Evolutionary conservation across 2,329 filamentous ascomycete species (phyloP).

Genomic region (Colletotrichum nymphaeae): DNA sequence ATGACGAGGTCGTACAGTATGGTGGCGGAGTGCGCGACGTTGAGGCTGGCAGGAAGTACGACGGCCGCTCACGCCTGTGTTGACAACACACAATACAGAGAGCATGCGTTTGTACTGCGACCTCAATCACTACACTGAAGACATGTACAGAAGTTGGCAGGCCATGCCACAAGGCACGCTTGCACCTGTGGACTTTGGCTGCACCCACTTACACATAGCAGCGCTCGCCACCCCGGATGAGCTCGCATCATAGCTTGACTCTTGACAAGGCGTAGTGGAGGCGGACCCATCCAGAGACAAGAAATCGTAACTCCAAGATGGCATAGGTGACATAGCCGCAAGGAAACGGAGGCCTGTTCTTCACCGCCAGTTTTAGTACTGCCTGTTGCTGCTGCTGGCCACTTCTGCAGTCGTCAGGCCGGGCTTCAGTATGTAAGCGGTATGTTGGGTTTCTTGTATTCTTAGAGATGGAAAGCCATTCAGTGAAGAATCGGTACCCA

Average conservation of each 20-base stretch:
- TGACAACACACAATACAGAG: conserved; percentile 14
- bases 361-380: conserved; percentile 25
- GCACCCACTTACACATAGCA: not conserved
- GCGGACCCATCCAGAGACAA: not conserved
- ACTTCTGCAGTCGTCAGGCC: conserved; percentile 13
- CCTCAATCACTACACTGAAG: not conserved
- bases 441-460: not conserved
- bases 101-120: not conserved
- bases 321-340: conserved; percentile 6
- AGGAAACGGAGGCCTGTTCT: conserved; percentile 1
- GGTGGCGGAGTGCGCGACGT: not conserved
- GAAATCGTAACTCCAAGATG: conserved; percentile 7
- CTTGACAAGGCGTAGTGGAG: not conserved
- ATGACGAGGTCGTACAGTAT: not conserved
- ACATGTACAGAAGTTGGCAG: conserved; percentile 4
- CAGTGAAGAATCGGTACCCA: not conserved
- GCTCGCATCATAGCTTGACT: not conserved
- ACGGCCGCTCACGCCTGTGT: not conserved
- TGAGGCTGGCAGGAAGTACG: not conserved
- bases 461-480: not conserved
- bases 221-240: not conserved
- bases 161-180: not conserved
- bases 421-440: not conserved
- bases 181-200: not conserved
- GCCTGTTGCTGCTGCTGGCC: not conserved